phyloP scores from a whole-genome alignment of 495 filamentous ascomycete species.

The Daldinia grandis region DNA sequence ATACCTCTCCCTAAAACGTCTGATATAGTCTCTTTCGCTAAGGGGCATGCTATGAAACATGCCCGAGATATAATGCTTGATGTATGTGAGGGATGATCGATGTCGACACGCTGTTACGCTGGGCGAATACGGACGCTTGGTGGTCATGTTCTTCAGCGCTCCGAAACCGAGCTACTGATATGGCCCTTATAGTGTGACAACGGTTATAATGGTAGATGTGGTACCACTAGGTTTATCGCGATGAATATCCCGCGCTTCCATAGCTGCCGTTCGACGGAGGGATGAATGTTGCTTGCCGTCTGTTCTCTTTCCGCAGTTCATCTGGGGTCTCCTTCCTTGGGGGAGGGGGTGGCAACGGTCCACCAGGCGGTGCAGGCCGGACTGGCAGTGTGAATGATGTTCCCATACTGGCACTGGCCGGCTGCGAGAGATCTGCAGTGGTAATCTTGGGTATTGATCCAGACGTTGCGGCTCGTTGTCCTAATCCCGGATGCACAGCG shows the following conservation, averaged over 20 bases:
- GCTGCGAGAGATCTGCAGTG: slow-evolving; percentile 41
- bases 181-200: not conserved
- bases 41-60: slow-evolving; percentile 12
- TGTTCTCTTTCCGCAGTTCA: slow-evolving; percentile 49
- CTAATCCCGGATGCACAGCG: slow-evolving; percentile 60
- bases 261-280: slow-evolving; percentile 48
- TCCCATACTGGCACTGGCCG: slow-evolving; percentile 40
- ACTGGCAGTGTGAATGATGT: slow-evolving; percentile 59
- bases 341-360: slow-evolving; percentile 55
- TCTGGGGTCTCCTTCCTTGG: slow-evolving; percentile 55
- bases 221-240: slow-evolving; percentile 15
- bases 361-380: slow-evolving; percentile 55
- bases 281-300: slow-evolving; percentile 54
- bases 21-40: slow-evolving; percentile 29
- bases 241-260: slow-evolving; percentile 41
- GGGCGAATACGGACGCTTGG: not conserved
- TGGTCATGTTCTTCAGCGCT: not conserved
- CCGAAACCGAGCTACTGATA: not conserved
- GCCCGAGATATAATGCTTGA: slow-evolving; percentile 14
- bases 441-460: slow-evolving; percentile 53
- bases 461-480: slow-evolving; percentile 56
- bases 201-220: not conserved
- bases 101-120: slow-evolving; percentile 1
- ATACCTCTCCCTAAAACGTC: slow-evolving; percentile 16
- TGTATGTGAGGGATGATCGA: slow-evolving; percentile 1